phyloP scores from a whole-genome alignment of 2,329 filamentous ascomycete species.

The Penicillium sp. region DNA sequence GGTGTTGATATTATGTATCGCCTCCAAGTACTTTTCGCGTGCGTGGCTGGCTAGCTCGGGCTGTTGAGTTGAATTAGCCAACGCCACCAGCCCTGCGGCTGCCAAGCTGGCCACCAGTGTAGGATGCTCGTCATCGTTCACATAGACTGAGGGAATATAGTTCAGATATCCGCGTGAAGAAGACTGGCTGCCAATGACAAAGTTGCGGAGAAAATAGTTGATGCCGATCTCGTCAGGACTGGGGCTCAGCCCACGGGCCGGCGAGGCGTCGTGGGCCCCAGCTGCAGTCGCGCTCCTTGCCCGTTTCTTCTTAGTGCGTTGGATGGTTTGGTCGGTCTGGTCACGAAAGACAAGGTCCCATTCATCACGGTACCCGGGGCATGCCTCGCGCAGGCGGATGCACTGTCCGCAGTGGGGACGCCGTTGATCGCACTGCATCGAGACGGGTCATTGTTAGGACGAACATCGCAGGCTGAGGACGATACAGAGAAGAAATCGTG shows the following conservation, averaged over 20 bases:
- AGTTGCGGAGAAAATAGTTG: constrained; percentile 32
- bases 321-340: constrained; percentile 31
- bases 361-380: constrained; percentile 38
- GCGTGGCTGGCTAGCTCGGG: constrained; percentile 27
- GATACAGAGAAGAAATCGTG: not conserved
- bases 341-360: constrained; percentile 39
- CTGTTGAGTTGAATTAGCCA: constrained; percentile 29
- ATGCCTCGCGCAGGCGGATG: constrained; percentile 28
- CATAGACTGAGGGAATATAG: constrained; percentile 26
- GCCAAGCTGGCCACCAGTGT: constrained; percentile 32
- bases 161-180: constrained; percentile 30
- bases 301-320: constrained; percentile 19
- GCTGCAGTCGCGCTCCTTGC: not conserved
- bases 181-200: constrained; percentile 22
- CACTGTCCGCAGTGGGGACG: constrained; percentile 33
- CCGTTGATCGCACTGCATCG: constrained; percentile 30
- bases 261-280: not conserved
- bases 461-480: not conserved
- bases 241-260: constrained; percentile 4
- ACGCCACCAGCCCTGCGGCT: constrained; percentile 32
- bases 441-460: constrained; percentile 1
- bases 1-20: constrained; percentile 27
- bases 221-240: constrained; percentile 31
- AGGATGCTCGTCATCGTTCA: constrained; percentile 22
- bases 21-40: constrained; percentile 31